Conservation (phyloP, 2,329 filamentous ascomycete species). For the Diaporthe sp. region DNA sequence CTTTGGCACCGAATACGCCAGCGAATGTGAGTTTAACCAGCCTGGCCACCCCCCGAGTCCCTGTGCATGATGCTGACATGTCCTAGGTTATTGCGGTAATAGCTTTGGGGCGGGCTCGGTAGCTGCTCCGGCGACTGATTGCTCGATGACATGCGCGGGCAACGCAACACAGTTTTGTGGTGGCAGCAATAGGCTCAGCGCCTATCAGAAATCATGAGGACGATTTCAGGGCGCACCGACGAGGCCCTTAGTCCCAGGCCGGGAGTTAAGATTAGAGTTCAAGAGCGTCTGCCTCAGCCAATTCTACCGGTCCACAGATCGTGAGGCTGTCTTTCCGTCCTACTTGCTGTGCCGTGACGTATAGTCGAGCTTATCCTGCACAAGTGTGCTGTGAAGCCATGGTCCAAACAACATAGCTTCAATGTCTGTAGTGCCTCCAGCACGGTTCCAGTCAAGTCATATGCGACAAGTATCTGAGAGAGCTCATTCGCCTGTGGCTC, state of each 20-base stretch:
- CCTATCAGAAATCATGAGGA: constrained; percentile 37
- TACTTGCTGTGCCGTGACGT: constrained; percentile 8
- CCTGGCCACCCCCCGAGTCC: not conserved
- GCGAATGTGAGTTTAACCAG: constrained; percentile 32
- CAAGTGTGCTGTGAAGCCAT: not conserved
- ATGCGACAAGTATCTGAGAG: not conserved
- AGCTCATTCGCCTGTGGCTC: not conserved
- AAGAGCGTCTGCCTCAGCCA: not conserved
- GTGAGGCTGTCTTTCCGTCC: not conserved
- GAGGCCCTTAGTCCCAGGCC: not conserved
- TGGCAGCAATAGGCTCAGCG: constrained; percentile 52
- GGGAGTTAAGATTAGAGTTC: not conserved
- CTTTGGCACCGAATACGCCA: constrained; percentile 30
- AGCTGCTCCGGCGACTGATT: constrained; percentile 49
- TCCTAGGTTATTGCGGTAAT: constrained; percentile 52
- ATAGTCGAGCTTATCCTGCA: not conserved
- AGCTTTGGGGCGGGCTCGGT: constrained; percentile 46
- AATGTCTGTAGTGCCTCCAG: not conserved
- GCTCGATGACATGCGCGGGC: constrained; percentile 56
- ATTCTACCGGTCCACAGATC: not conserved
- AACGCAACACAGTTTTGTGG: constrained; percentile 55
- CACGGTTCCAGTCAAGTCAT: not conserved
- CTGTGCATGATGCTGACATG: constrained; percentile 40
- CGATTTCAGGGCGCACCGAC: not conserved
- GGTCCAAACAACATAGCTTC: not conserved